Evolutionary conservation across 441 rosid species (phyloP).

Genomic region (Theobroma grandiflorum): DNA sequence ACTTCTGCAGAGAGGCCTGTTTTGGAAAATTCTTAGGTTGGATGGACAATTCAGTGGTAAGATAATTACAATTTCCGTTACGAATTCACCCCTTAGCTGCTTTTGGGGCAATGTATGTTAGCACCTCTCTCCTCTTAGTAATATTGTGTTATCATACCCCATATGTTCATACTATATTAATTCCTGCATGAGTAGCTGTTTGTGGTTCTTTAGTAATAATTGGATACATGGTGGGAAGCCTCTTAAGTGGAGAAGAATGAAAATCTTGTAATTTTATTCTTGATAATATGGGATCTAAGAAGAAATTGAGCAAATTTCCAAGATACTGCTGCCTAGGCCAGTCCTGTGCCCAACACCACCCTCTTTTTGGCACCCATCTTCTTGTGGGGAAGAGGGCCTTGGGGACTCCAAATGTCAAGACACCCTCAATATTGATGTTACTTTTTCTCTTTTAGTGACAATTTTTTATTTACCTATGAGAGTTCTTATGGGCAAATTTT

Average conservation of each 20-base stretch:
- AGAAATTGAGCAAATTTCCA: constrained; percentile 4
- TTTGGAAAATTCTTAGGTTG: neutral
- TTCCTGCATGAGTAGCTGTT: neutral
- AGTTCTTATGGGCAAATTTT: constrained; percentile 15
- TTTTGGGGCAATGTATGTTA: neutral
- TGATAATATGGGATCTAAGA: neutral
- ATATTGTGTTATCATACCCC: neutral
- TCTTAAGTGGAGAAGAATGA: constrained; percentile 1
- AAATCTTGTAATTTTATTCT: neutral
- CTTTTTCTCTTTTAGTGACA: neutral
- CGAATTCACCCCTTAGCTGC: neutral
- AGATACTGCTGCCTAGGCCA: neutral
- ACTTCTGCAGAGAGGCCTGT: neutral
- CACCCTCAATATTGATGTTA: neutral
- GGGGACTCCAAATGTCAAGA: neutral
- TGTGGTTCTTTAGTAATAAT: neutral
- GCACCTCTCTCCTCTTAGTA: neutral
- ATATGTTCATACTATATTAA: neutral
- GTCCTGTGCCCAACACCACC: neutral
- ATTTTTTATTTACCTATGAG: constrained; percentile 1
- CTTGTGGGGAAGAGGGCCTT: neutral
- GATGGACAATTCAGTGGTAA: neutral
- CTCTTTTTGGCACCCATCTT: neutral
- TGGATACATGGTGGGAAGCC: neutral
- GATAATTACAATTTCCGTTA: neutral